Conservation (phyloP, 2,329 filamentous ascomycete species). For the Pseudocercospora pini-densiflorae region DNA sequence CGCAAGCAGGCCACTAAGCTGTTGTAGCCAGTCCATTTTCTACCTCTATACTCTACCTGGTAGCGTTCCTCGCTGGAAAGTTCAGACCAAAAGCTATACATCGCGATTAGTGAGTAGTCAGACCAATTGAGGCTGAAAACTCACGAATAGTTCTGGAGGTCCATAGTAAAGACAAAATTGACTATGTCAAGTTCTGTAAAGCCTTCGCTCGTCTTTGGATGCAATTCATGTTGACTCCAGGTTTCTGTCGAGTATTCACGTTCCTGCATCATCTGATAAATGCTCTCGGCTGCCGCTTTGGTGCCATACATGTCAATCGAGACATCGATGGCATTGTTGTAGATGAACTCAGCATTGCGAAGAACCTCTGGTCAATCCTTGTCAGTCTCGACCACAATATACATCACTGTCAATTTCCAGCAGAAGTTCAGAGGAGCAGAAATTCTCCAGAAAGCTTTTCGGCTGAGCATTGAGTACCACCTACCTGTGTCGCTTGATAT, state of each 20-base stretch:
- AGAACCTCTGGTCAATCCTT: constrained; percentile 71
- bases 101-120: constrained; percentile 10
- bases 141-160: constrained; percentile 83
- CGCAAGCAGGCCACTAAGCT: constrained; percentile 87
- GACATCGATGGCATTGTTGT: constrained; percentile 91
- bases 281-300: constrained; percentile 78
- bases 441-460: neutral
- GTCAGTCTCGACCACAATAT: neutral
- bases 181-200: constrained; percentile 51
- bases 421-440: neutral
- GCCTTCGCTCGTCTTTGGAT: constrained; percentile 65
- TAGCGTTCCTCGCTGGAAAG: constrained; percentile 72
- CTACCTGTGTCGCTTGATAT: constrained; percentile 40
- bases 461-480: constrained; percentile 12
- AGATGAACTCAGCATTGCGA: constrained; percentile 81
- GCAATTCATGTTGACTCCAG: constrained; percentile 88
- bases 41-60: constrained; percentile 78
- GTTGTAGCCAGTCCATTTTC: constrained; percentile 92
- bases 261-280: constrained; percentile 81
- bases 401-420: no score
- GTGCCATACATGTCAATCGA: constrained; percentile 82
- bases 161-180: constrained; percentile 96
- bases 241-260: constrained; percentile 81
- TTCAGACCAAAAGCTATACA: constrained; percentile 80
- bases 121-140: neutral